These are phyloP conservation scores for Iberis amara DNA, from an alignment of 441 rosid species.

Conservation along the genomic window DNA sequence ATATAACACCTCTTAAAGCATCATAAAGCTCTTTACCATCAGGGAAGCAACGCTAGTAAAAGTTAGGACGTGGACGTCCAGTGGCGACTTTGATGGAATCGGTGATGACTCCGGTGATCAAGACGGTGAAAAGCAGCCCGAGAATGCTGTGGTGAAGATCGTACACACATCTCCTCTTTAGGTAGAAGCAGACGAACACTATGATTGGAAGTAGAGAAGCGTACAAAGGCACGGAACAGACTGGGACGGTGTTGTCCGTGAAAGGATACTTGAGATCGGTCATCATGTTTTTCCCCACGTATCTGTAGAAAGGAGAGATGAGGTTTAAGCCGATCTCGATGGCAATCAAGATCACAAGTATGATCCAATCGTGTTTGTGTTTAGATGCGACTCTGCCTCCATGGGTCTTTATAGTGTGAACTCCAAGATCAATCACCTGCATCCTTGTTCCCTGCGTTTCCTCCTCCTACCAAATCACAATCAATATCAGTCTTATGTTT, in stretches of 20 bases:
- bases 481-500: not conserved
- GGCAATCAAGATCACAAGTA: conserved; percentile 40
- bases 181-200: conserved; percentile 38
- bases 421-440: conserved; percentile 35
- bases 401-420: conserved; percentile 44
- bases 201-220: conserved; percentile 45
- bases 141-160: conserved; percentile 60
- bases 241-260: conserved; percentile 45
- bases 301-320: conserved; percentile 56
- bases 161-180: conserved; percentile 40
- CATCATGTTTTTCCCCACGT: conserved; percentile 63
- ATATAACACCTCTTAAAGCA: conserved; percentile 41
- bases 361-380: conserved; percentile 61
- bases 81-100: conserved; percentile 55
- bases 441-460: conserved; percentile 35
- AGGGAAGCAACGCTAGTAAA: conserved; percentile 74
- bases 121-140: conserved; percentile 47
- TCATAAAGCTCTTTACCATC: conserved; percentile 45
- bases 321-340: conserved; percentile 35
- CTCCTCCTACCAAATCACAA: conserved; percentile 5
- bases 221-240: conserved; percentile 59
- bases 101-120: conserved; percentile 53
- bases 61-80: conserved; percentile 69
- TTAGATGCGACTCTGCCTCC: conserved; percentile 43
- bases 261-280: conserved; percentile 53